A percentile compares a stretch with the other conserved stretches of the same genome.
These are phyloP conservation scores for Flagelloscypha sp. DNA, from an alignment of 768 basidiomycete genomes.

Conservation along the genomic window DNA sequence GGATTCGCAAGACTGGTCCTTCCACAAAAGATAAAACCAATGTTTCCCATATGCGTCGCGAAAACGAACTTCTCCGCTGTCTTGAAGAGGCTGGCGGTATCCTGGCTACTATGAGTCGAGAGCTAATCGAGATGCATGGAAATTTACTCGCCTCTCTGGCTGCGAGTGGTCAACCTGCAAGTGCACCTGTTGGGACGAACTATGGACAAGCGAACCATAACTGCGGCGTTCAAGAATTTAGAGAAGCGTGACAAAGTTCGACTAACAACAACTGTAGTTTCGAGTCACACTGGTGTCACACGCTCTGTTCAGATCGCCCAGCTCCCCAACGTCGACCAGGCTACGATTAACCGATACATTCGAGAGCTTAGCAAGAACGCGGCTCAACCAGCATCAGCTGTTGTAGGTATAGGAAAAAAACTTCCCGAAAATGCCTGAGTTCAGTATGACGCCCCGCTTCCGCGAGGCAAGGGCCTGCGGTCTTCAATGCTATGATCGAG, in stretches of 20 bases:
- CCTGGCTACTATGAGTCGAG: conserved; percentile 54
- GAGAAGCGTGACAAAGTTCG: conserved; percentile 63
- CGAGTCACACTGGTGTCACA: conserved; percentile 48
- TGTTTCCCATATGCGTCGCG: conserved; percentile 69
- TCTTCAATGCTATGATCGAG: no score
- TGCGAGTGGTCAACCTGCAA: conserved; percentile 58
- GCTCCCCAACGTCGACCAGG: conserved; percentile 48
- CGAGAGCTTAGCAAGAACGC: no score
- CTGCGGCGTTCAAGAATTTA: conserved; percentile 48
- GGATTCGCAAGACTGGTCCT: conserved; percentile 10
- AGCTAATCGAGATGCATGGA: conserved; percentile 61
- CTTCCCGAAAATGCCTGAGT: no score
- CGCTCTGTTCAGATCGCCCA: conserved; percentile 58
- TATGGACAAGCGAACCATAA: conserved; percentile 68
- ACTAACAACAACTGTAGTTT: conserved; percentile 56
- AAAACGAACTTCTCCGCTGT: conserved; percentile 68
- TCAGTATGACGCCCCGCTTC: no score
- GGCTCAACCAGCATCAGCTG: no score
- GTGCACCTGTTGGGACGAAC: conserved; percentile 59
- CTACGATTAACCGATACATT: no score
- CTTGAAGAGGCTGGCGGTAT: conserved; percentile 64
- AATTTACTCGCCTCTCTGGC: conserved; percentile 51
- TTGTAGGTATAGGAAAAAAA: no score
- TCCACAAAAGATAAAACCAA: conserved; percentile 35
- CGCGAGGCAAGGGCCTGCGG: no score